Percentiles rank a stretch among this genome's conserved stretches.
phyloP scores from a whole-genome alignment of 306 rosid species.

The Cicer pinnatifidum region DNA sequence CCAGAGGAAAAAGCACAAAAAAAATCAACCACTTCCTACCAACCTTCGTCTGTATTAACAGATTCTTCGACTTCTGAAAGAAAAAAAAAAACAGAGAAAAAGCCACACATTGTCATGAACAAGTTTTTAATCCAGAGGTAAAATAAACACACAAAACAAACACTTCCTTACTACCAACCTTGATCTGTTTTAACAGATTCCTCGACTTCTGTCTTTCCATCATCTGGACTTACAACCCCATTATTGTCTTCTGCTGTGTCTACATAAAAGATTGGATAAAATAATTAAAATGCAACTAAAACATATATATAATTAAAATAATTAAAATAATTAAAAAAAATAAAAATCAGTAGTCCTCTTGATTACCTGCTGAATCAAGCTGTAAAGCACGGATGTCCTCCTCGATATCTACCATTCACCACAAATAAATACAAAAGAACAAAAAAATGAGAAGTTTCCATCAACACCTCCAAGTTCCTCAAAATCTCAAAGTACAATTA shows the following conservation, averaged over 20 bases:
- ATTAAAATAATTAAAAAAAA: background rate
- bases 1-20: background rate
- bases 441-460: constrained; percentile 28
- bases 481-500: constrained; percentile 30
- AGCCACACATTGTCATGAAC: background rate
- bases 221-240: constrained; percentile 64
- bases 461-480: constrained; percentile 29
- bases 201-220: constrained; percentile 60
- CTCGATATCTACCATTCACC: constrained; percentile 68
- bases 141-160: background rate
- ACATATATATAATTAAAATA: background rate
- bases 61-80: constrained; percentile 55
- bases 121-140: background rate
- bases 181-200: constrained; percentile 62
- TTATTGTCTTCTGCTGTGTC: constrained; percentile 65
- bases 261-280: constrained; percentile 31
- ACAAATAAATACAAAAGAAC: constrained; percentile 5
- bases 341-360: constrained; percentile 33
- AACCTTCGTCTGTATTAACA: constrained; percentile 76
- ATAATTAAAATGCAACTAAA: constrained; percentile 32
- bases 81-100: background rate
- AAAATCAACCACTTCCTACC: constrained; percentile 44
- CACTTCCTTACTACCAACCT: constrained; percentile 63
- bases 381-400: constrained; percentile 87
- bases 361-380: constrained; percentile 80